A percentile compares a stretch with the other conserved stretches of the same genome.
Conservation (phyloP, 495 filamentous ascomycete genomes). For the Ascobolus immersus region DNA sequence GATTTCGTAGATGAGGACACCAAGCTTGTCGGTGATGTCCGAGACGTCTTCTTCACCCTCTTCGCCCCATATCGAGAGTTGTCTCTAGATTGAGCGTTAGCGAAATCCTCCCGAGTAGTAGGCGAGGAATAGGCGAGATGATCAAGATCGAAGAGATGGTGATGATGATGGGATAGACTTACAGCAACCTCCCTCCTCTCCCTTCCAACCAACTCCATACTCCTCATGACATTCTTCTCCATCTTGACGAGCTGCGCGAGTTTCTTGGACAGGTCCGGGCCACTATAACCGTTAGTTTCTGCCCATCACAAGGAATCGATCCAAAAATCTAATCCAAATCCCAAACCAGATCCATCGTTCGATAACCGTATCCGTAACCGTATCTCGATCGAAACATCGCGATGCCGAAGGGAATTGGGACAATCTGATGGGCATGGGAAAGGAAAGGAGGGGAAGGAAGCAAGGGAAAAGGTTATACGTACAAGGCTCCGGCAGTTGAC, state of each 20-base stretch:
- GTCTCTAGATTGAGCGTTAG: constrained; percentile 70
- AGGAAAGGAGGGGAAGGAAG: not conserved
- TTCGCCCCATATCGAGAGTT: constrained; percentile 96
- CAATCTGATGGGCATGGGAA: not conserved
- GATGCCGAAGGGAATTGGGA: not conserved
- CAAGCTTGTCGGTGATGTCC: constrained; percentile 95
- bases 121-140: constrained; percentile 1
- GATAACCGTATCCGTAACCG: not conserved
- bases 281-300: constrained; percentile 21
- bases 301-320: not conserved
- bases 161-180: constrained; percentile 24
- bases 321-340: not conserved
- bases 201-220: constrained; percentile 76
- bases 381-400: not conserved
- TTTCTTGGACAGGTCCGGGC: constrained; percentile 91
- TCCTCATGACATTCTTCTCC: constrained; percentile 99
- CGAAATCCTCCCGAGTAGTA: no score
- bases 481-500: constrained; percentile 60
- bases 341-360: not conserved
- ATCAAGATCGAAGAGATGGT: constrained; percentile 2
- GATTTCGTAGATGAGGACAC: constrained; percentile 92
- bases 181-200: constrained; percentile 97
- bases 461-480: constrained; percentile 2
- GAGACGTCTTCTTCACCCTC: constrained; percentile 91
- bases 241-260: constrained; percentile 94